These are phyloP conservation scores for Grosmannia clavigera DNA, from an alignment of 2,329 filamentous ascomycete species.

Conservation along the genomic window DNA sequence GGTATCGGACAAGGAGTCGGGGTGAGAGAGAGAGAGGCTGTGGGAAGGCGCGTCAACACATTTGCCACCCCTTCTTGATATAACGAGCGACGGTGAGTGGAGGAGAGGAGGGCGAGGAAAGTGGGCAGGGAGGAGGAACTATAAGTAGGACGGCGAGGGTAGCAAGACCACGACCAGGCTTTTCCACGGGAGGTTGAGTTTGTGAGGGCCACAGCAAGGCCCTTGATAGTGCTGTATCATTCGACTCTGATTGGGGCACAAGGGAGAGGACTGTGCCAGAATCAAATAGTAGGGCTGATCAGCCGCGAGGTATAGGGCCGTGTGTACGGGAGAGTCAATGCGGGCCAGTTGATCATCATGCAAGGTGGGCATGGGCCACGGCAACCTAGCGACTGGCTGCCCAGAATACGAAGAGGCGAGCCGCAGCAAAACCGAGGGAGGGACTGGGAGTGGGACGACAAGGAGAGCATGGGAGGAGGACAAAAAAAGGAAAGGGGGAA, in stretches of 20 bases:
- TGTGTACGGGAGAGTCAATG: neutral
- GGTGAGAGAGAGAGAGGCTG: too few species aligned
- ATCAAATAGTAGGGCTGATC: neutral
- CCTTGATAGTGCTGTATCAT: neutral
- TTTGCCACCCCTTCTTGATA: neutral
- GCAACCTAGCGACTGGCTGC: neutral
- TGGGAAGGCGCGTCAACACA: neutral
- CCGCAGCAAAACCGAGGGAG: neutral
- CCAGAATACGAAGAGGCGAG: neutral
- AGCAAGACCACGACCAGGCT: neutral
- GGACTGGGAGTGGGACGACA: neutral
- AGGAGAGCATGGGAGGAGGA: neutral
- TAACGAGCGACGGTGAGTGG: neutral
- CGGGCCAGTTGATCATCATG: neutral
- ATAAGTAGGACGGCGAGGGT: neutral
- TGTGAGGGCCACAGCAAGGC: neutral
- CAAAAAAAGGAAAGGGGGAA: neutral
- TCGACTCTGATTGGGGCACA: neutral
- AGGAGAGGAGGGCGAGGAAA: neutral
- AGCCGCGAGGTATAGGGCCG: neutral
- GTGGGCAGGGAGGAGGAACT: neutral
- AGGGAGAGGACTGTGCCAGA: neutral
- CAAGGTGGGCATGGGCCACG: neutral
- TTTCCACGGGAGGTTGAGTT: neutral
- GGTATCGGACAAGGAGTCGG: neutral